Evolutionary conservation across 2,329 filamentous ascomycete species (phyloP).

Genomic region (Ramularia endophylla): DNA sequence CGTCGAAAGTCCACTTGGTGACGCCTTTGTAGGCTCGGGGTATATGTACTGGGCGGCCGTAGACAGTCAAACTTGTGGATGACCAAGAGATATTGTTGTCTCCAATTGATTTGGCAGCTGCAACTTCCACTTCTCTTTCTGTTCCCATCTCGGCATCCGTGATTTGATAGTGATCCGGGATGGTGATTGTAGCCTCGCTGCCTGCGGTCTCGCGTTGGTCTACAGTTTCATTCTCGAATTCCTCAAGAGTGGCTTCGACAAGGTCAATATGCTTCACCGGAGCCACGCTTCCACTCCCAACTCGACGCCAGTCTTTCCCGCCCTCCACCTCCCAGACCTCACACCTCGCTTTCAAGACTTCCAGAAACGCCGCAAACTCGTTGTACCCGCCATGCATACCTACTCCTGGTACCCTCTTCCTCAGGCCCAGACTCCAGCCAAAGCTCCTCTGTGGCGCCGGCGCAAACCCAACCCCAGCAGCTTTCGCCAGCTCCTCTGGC

Average conservation of each 20-base stretch:
- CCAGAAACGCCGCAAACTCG: slow-evolving; percentile 70
- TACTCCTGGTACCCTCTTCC: slow-evolving; percentile 37
- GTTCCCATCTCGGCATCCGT: slow-evolving; percentile 2
- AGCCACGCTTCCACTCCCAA: slow-evolving; percentile 40
- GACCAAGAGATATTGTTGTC: slow-evolving; percentile 34
- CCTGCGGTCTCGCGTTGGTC: slow-evolving; percentile 3
- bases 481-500: slow-evolving; percentile 74
- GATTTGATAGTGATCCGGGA: slow-evolving; percentile 18
- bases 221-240: slow-evolving; percentile 1
- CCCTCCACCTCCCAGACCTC: slow-evolving; percentile 83
- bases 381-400: slow-evolving; percentile 55
- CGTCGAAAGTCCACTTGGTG: slow-evolving; percentile 60
- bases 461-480: slow-evolving; percentile 63
- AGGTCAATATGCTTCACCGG: slow-evolving; percentile 14
- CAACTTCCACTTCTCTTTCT: not conserved
- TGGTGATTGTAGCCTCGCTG: not conserved
- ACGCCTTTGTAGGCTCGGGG: slow-evolving; percentile 53
- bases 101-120: not conserved
- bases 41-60: slow-evolving; percentile 58
- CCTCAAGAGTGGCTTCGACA: slow-evolving; percentile 17
- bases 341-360: slow-evolving; percentile 69
- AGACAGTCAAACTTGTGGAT: slow-evolving; percentile 46
- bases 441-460: slow-evolving; percentile 46
- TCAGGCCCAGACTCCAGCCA: slow-evolving; percentile 31
- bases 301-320: slow-evolving; percentile 61